Base-by-base conservation (phyloP, 2,329 filamentous ascomycete genomes). In the Aspergillus sp. region DNA sequence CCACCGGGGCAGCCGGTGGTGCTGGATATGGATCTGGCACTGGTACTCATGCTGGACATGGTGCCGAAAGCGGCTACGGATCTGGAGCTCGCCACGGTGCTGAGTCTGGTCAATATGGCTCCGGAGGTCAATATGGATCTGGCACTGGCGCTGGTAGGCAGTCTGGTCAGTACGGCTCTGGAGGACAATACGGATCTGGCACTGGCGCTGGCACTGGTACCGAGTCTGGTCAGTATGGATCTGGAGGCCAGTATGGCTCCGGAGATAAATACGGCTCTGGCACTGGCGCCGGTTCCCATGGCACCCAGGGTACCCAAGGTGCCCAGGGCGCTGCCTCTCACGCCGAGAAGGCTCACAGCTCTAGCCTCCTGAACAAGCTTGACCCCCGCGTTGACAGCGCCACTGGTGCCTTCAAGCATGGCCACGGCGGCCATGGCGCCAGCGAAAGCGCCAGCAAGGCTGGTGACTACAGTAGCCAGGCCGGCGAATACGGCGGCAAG, bases 321-420 rank as follows among this genome's bases (percentile, higher is more conserved):
- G 27, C 27, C 27, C 27, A 31, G 27, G 8, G 27, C 27, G 27
- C 27, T 17, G 53, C 58, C 6, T 57, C 56, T 5, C 55, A 58
- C 19, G 39, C 53, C 4, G 47, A 39, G 6, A 64, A 65, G 6
- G 65, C 64, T 4, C 66, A 68, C 55, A 52, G 54, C 44, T 66
- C 62, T 17, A 59, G 56, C 24, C 43, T 68, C 17, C 41, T 64
- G 39, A 70, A 70, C 59, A 68, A 68, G 49, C 57, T 68, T 1
- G 68, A 70, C 47, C 68, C 69, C 24, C 58, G 66, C 17, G 67
- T 69, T 7, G 66, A 73, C 57, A 66, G 58, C 47, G 57, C 61
- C 46, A 67, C 63, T 0, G 64, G 62, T 6, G 58, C 31, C 14
- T 37, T 47, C 59, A 55, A 24, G 43, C 55, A n/a, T 33, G 14